Evolutionary conservation across 352 stramenopile genomes (phyloP).

Genomic region (Globisporangium abappressorium): DNA sequence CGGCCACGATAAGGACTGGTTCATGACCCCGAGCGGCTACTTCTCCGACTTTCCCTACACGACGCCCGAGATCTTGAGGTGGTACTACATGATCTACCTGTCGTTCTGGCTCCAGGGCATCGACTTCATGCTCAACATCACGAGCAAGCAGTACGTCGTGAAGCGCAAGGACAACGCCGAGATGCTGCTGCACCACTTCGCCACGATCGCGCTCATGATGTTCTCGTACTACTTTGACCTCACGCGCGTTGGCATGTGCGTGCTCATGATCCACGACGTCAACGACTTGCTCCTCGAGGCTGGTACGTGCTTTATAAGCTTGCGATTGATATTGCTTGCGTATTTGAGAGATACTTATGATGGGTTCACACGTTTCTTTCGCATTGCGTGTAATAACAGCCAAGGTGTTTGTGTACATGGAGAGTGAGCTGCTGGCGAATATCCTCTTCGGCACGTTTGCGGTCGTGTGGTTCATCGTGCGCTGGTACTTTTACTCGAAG

Average conservation of each 20-base stretch:
- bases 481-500: conserved; percentile 67
- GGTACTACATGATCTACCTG: conserved; percentile 88
- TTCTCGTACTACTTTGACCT: conserved; percentile 74
- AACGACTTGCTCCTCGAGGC: conserved; percentile 74
- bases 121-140: conserved; percentile 82
- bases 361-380: not conserved
- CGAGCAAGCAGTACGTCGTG: conserved; percentile 77
- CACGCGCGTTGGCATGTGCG: conserved; percentile 65
- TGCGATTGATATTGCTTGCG: conserved; percentile 1
- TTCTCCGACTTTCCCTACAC: conserved; percentile 53
- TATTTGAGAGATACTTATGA: not conserved
- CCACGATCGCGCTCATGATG: conserved; percentile 76
- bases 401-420: conserved; percentile 78
- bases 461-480: conserved; percentile 69
- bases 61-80: conserved; percentile 51
- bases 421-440: conserved; percentile 66
- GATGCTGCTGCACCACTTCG: conserved; percentile 80
- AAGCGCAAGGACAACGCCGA: conserved; percentile 83
- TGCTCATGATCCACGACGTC: conserved; percentile 83
- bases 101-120: conserved; percentile 80
- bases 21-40: conserved; percentile 68
- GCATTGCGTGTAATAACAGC: conserved; percentile 22
- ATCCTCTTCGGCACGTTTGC: conserved; percentile 69
- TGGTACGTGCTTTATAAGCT: conserved; percentile 26
- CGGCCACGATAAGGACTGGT: conserved; percentile 62